A percentile compares a stretch with the other conserved stretches of the same genome.
These are phyloP conservation scores for Globisporangium irregulare DNA, from an alignment of 352 stramenopile genomes.

Conservation along the genomic window DNA sequence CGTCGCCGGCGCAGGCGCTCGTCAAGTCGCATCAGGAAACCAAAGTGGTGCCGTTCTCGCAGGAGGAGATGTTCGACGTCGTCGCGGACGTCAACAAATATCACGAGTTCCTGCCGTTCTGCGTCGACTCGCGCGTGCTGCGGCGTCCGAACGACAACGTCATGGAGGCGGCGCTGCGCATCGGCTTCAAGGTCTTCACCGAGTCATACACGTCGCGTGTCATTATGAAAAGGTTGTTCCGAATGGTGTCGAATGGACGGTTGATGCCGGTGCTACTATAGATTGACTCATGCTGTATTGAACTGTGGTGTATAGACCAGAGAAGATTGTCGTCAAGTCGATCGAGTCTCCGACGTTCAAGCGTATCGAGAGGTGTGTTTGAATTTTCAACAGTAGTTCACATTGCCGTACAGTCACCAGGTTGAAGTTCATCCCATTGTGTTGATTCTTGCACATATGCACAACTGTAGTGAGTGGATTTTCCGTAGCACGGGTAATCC, in stretches of 20 bases:
- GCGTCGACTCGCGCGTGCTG: slow-evolving; percentile 72
- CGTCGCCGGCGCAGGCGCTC: slow-evolving; percentile 43
- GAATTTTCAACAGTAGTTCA: not conserved
- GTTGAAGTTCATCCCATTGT: slow-evolving; percentile 2
- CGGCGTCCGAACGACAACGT: slow-evolving; percentile 68
- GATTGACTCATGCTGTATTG: not conserved
- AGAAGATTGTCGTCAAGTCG: slow-evolving; percentile 71
- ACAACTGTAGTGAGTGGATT: slow-evolving; percentile 53
- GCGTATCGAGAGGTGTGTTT: slow-evolving; percentile 71
- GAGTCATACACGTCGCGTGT: slow-evolving; percentile 82
- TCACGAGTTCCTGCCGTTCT: slow-evolving; percentile 79
- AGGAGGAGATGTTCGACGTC: slow-evolving; percentile 78
- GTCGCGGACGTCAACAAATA: slow-evolving; percentile 73
- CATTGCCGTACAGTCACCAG: not conserved
- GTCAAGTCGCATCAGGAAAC: slow-evolving; percentile 73
- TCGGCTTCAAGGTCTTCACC: slow-evolving; percentile 83
- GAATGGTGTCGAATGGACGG: not conserved
- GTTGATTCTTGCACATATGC: not conserved
- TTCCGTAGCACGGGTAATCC: slow-evolving; percentile 48
- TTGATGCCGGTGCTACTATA: not conserved
- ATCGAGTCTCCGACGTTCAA: slow-evolving; percentile 87
- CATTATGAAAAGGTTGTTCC: slow-evolving; percentile 61
- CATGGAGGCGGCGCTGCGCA: slow-evolving; percentile 68
- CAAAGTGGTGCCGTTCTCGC: slow-evolving; percentile 73
- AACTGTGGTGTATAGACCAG: slow-evolving; percentile 29